Conservation (phyloP, 192 early-diverging fungal species). For the Oehlia diaphana region DNA sequence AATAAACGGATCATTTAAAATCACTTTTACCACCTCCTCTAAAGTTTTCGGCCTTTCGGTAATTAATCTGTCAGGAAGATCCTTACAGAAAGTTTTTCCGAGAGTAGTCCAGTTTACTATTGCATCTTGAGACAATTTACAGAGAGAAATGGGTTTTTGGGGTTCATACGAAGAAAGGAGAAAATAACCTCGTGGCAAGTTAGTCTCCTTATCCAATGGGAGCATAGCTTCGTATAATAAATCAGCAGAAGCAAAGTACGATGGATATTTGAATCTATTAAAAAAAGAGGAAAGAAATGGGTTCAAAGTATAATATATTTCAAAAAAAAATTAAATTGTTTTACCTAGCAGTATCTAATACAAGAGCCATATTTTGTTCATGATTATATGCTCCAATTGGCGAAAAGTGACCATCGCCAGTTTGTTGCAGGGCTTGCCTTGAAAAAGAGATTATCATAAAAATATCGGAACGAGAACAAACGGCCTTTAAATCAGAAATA, state of each 20-base stretch:
- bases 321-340: constrained; percentile 1
- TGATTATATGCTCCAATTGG: constrained; percentile 85
- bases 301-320: neutral
- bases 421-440: constrained; percentile 74
- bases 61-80: constrained; percentile 52
- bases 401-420: constrained; percentile 79
- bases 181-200: constrained; percentile 84
- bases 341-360: constrained; percentile 77
- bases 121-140: constrained; percentile 2
- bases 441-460: constrained; percentile 91
- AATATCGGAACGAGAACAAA: constrained; percentile 66
- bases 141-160: constrained; percentile 11
- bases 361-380: constrained; percentile 69
- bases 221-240: constrained; percentile 78
- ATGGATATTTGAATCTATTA: constrained; percentile 83
- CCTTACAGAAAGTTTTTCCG: constrained; percentile 57
- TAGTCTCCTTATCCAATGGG: constrained; percentile 80
- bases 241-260: constrained; percentile 76
- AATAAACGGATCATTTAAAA: constrained; percentile 41
- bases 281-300: neutral
- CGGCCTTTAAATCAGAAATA: constrained; percentile 66
- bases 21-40: constrained; percentile 43
- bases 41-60: constrained; percentile 53
- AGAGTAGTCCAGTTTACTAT: constrained; percentile 49
- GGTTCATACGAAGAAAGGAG: constrained; percentile 58